A percentile compares a stretch with the other conserved stretches of the same genome.
These are phyloP conservation scores for Fraxinus quadrangulata DNA, from an alignment of 257 asterid species.

Conservation along the genomic window DNA sequence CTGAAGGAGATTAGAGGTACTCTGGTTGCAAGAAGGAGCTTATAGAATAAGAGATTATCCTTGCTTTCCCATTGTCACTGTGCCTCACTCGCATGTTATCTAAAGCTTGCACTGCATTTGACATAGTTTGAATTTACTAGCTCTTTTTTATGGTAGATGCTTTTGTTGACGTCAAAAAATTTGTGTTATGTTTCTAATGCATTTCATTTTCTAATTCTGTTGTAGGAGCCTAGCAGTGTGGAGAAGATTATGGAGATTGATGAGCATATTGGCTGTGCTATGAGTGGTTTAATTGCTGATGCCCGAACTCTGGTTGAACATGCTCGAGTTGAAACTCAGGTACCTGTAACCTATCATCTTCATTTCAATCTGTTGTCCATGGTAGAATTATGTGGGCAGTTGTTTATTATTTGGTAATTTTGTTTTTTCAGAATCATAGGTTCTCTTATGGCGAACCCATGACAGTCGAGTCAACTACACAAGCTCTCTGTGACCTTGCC, in stretches of 20 bases:
- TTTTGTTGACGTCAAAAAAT: neutral
- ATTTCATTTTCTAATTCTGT: neutral
- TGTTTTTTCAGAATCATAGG: constrained; percentile 70
- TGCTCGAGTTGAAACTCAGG: constrained; percentile 98
- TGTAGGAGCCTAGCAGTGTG: constrained; percentile 64
- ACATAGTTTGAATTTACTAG: neutral
- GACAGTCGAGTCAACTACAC: constrained; percentile 96
- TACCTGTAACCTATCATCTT: constrained; percentile 18
- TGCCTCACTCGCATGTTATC: neutral
- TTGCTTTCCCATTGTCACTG: neutral
- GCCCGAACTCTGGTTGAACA: constrained; percentile 97
- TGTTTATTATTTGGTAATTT: constrained; percentile 10
- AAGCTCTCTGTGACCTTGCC: constrained; percentile 96
- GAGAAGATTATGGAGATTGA: constrained; percentile 95
- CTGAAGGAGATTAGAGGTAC: neutral
- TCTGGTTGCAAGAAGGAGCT: neutral
- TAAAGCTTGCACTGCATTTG: neutral
- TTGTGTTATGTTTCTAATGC: neutral
- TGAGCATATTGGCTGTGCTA: constrained; percentile 94
- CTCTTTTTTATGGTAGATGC: neutral
- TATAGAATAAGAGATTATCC: neutral
- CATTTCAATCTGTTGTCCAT: neutral
- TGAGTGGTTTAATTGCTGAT: constrained; percentile 98
- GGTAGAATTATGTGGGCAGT: neutral
- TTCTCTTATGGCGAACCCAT: constrained; percentile 97